Evolutionary conservation across 2,329 filamentous ascomycete species (phyloP), one percentile per base, ranked within the genome.

Genomic region (Alternaria infectoria): DNA sequence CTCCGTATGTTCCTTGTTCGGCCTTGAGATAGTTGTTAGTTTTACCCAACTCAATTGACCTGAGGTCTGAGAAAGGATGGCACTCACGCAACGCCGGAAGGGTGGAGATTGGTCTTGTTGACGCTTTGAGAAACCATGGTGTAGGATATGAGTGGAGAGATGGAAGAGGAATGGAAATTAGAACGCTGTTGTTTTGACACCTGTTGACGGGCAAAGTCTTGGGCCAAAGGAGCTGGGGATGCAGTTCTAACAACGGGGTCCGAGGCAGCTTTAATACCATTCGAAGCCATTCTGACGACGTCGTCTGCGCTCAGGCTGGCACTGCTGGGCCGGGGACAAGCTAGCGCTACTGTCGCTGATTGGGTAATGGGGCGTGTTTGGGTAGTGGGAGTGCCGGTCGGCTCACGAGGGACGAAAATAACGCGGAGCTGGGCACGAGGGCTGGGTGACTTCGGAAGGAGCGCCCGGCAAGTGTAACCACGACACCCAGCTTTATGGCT

Each of bases 61-160:
- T 17, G 1, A 28, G 28, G 40, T 26, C 15, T 11, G 36, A 40
- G 36, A 17, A n/a, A 40, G 32, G 71, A 63, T 62, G 57, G 65
- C 55, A 90, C 93, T 82, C 88, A 96, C 93, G 91, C 87, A 73
- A 97, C 91, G 90, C 94, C 94, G 81, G 89, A 86, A 68, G 94
- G 94, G 88, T 97, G 93, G 74, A 97, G 90, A 76, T 89, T 89
- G 76, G 94, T 97, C 86, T 94, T 95, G 89, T 97, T 97, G 78
- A 97, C 88, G 74, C 82, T 86, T 72, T 85, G 81, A 73, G 80
- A 74, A 67, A 79, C 79, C 81, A 84, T 84, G 59, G 56, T 78
- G 74, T 52, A 47, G 61, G 66, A 52, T 36, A 70, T 59, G 60
- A 67, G 59, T 62, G 70, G 60, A 30, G 74, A 86, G 77, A 87